Percentiles rank a stretch among this genome's conserved stretches.
Evolutionary conservation across 306 rosid species (phyloP).

Genomic region (Castanospermum australe): DNA sequence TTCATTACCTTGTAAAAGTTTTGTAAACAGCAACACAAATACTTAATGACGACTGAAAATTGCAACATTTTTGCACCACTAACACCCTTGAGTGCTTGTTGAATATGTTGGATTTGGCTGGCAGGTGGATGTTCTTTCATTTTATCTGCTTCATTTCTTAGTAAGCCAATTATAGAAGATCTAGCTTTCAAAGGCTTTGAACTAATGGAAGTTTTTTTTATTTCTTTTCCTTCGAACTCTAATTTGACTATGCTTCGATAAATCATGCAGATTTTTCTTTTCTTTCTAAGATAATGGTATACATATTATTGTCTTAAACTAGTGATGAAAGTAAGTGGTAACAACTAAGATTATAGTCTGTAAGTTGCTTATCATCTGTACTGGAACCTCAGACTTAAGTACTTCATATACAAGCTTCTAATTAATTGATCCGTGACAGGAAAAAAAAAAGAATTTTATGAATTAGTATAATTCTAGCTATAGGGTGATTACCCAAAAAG

Average conservation of each 20-base stretch:
- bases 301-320: neutral
- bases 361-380: neutral
- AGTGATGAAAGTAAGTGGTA: neutral
- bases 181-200: neutral
- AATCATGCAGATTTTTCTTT: neutral
- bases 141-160: neutral
- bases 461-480: neutral
- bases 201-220: neutral
- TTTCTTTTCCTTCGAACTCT: neutral
- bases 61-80: neutral
- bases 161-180: neutral
- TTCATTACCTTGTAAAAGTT: neutral
- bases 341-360: neutral
- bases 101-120: constrained; percentile 12
- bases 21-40: neutral
- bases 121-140: constrained; percentile 22
- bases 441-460: neutral
- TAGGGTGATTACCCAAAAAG: neutral
- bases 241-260: neutral
- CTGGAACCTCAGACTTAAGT: neutral
- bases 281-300: neutral
- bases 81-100: neutral
- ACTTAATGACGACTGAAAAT: neutral
- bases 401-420: neutral
- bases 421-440: neutral